These are phyloP conservation scores for Lyophyllum semitale DNA, from an alignment of 768 basidiomycete genomes.

Conservation along the genomic window DNA sequence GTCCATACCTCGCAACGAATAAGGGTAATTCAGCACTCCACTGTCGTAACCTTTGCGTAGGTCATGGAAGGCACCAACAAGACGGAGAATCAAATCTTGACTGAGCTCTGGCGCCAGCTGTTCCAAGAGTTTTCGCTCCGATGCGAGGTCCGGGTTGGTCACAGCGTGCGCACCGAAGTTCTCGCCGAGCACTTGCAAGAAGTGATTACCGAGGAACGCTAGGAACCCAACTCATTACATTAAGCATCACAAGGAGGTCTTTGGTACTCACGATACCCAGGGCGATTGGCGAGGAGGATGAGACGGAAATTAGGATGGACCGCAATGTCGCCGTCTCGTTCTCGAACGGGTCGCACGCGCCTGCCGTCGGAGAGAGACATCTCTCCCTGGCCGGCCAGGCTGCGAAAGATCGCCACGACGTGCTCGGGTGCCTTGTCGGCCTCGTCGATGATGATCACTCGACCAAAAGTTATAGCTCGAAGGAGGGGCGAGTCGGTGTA, in stretches of 20 bases:
- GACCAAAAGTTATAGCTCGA: constrained; percentile 59
- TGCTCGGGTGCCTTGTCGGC: constrained; percentile 77
- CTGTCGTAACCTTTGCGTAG: constrained; percentile 57
- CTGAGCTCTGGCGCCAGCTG: constrained; percentile 65
- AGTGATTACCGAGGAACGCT: constrained; percentile 77
- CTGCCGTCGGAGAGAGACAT: constrained; percentile 66
- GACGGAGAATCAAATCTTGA: constrained; percentile 51
- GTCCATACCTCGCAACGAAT: constrained; percentile 59
- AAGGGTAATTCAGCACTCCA: constrained; percentile 64
- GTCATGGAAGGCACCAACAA: constrained; percentile 68
- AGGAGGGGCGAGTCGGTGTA: constrained; percentile 69
- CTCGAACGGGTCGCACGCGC: constrained; percentile 46
- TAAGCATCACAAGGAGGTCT: background rate
- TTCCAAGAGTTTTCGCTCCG: constrained; percentile 58
- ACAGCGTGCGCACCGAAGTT: constrained; percentile 69
- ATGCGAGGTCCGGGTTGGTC: constrained; percentile 65
- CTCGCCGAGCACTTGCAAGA: constrained; percentile 71
- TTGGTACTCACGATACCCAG: constrained; percentile 63
- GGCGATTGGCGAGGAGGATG: constrained; percentile 64
- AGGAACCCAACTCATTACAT: background rate
- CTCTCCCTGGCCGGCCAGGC: constrained; percentile 66
- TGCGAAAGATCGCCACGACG: constrained; percentile 71
- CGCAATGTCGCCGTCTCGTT: constrained; percentile 55
- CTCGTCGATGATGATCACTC: constrained; percentile 71
- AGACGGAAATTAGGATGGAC: constrained; percentile 68